Conservation (phyloP, 805 yeast species). For the Saccharomyces jurei region DNA sequence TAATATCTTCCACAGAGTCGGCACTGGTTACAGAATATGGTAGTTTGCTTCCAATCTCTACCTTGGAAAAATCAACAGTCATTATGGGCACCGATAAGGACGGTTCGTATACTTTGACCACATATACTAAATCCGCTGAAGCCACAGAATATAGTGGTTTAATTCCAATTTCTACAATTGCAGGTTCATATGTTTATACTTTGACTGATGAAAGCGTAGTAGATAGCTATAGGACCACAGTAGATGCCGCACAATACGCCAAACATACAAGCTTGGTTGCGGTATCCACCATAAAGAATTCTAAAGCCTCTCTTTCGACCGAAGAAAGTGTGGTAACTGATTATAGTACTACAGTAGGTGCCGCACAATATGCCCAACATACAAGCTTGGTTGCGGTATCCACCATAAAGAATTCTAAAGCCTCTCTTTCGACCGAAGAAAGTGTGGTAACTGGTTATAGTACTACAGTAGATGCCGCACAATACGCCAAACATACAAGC, state of each 20-base stretch:
- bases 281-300: not conserved
- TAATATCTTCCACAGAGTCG: not conserved
- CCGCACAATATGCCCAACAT: not conserved
- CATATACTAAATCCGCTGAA: not conserved
- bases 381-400: constrained; percentile 1
- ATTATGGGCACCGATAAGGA: not conserved
- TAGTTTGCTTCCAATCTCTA: not conserved
- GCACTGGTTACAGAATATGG: not conserved
- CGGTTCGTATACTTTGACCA: not conserved
- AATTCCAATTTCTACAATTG: not conserved
- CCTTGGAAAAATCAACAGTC: not conserved
- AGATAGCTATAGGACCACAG: not conserved
- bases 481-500: not conserved
- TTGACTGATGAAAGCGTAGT: not conserved
- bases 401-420: not conserved
- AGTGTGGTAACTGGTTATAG: not conserved
- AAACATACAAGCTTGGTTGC: not conserved
- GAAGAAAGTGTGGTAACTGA: not conserved
- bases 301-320: not conserved
- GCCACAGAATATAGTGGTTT: not conserved
- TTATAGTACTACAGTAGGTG: not conserved
- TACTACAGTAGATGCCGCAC: not conserved
- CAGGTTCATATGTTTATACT: not conserved
- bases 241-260: not conserved
- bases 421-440: not conserved